Evolutionary conservation across 371 early-diverging fungal species (phyloP).

Genomic region (Lichtheimia ramosa): DNA sequence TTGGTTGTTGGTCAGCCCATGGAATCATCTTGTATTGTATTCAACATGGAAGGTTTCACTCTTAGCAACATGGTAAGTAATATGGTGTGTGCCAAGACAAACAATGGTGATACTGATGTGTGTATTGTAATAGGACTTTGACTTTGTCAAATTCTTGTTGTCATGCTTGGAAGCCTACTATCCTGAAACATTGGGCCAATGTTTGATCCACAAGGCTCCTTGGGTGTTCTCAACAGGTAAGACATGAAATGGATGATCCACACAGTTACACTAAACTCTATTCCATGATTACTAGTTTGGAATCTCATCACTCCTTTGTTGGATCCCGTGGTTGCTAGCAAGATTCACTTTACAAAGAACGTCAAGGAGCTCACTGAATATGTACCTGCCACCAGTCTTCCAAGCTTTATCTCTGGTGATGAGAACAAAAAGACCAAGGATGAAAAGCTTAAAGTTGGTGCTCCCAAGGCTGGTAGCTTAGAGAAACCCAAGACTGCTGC

Average conservation of each 20-base stretch:
- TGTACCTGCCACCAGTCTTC: constrained; percentile 47
- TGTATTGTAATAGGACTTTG: constrained; percentile 56
- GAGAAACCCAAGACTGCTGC: constrained; percentile 15
- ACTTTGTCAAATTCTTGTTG: constrained; percentile 79
- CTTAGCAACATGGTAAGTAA: constrained; percentile 71
- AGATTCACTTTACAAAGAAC: constrained; percentile 79
- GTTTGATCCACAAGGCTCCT: constrained; percentile 83
- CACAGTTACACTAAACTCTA: not conserved
- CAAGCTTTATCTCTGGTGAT: constrained; percentile 32
- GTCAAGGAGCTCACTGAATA: constrained; percentile 62
- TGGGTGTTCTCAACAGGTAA: constrained; percentile 79
- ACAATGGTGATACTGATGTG: too few relatives aligned
- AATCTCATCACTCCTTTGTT: constrained; percentile 77
- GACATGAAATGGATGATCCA: not conserved
- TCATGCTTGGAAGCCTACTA: constrained; percentile 84
- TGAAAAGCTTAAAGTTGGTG: constrained; percentile 20
- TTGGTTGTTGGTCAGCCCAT: constrained; percentile 69
- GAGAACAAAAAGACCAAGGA: constrained; percentile 27
- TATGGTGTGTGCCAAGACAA: not conserved
- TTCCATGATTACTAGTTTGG: constrained; percentile 54
- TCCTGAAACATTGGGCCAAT: constrained; percentile 84
- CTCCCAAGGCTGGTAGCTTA: constrained; percentile 16
- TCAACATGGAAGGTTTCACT: constrained; percentile 83
- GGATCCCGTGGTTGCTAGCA: constrained; percentile 90
- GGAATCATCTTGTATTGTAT: constrained; percentile 80